Percentiles rank a stretch among this genome's conserved stretches.
Conservation (phyloP, 305 asterid genomes). For the Rubia tinctorum region DNA sequence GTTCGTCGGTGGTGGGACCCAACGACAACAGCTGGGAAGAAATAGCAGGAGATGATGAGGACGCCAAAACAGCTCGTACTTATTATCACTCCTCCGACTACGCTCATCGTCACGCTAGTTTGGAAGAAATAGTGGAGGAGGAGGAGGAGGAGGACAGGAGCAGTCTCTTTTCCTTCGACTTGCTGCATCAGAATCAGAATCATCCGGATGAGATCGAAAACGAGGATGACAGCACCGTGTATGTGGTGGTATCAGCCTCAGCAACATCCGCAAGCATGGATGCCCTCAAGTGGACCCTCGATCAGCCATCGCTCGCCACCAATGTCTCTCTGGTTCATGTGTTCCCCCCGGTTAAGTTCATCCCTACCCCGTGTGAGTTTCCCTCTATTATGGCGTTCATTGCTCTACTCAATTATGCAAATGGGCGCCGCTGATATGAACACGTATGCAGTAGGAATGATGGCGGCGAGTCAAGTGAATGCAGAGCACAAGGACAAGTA, state of each 20-base stretch:
- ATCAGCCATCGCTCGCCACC: constrained; percentile 23
- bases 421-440: too few species aligned
- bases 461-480: constrained; percentile 59
- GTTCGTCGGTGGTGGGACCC: not conserved
- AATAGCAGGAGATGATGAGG: not conserved
- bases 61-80: not conserved
- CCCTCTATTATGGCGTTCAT: not conserved
- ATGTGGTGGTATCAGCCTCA: constrained; percentile 38
- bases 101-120: not conserved
- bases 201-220: not conserved
- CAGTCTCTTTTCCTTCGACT: constrained; percentile 6
- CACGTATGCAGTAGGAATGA: constrained; percentile 62
- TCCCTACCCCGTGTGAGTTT: constrained; percentile 66
- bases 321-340: constrained; percentile 57
- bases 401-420: too few species aligned
- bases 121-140: not conserved
- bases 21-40: not conserved
- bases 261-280: constrained; percentile 49
- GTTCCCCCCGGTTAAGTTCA: constrained; percentile 55
- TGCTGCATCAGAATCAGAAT: not conserved
- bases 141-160: not conserved
- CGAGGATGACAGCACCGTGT: constrained; percentile 27
- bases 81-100: not conserved
- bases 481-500: constrained; percentile 49
- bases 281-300: constrained; percentile 56